Evolutionary conservation across 1,284 basidiomycete species (phyloP).

Genomic region (Microbotryum violaceum): DNA sequence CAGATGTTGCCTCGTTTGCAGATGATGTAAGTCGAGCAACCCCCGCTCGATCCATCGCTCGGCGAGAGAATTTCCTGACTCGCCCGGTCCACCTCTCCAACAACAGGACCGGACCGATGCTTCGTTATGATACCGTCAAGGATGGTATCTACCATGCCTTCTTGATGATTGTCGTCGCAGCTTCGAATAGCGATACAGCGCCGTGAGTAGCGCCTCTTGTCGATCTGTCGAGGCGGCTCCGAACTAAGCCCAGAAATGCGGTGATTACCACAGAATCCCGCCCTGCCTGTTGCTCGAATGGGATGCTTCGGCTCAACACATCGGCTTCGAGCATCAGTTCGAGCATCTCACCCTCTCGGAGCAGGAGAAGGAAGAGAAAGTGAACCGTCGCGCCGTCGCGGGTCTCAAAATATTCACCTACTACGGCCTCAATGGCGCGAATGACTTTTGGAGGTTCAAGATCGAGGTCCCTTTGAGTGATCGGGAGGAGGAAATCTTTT

Average conservation of each 20-base stretch:
- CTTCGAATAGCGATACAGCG: too few relatives aligned
- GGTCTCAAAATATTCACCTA: slow-evolving; percentile 78
- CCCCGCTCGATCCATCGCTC: neutral
- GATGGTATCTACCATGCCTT: slow-evolving; percentile 68
- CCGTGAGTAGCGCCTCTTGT: too few relatives aligned
- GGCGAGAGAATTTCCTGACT: neutral
- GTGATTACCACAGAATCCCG: slow-evolving; percentile 36
- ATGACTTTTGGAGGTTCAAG: slow-evolving; percentile 81
- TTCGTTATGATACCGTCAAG: slow-evolving; percentile 85
- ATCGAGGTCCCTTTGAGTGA: slow-evolving; percentile 69
- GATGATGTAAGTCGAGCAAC: slow-evolving; percentile 17
- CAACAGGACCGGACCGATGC: slow-evolving; percentile 58
- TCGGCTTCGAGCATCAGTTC: slow-evolving; percentile 22
- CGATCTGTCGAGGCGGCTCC: too few relatives aligned
- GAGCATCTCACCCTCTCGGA: slow-evolving; percentile 15
- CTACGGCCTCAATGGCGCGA: slow-evolving; percentile 51
- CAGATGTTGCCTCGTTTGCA: slow-evolving; percentile 60
- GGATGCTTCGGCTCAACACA: slow-evolving; percentile 45
- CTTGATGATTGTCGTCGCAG: slow-evolving; percentile 40
- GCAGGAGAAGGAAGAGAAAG: slow-evolving; percentile 15
- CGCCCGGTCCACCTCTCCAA: neutral
- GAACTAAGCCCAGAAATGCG: slow-evolving; percentile 7
- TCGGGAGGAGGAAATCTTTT: slow-evolving; percentile 69
- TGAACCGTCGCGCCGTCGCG: slow-evolving; percentile 39
- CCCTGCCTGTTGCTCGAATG: slow-evolving; percentile 69